A percentile compares a stretch with the other conserved stretches of the same genome.
These are phyloP conservation scores for Clitopilus passeckerianus DNA, from an alignment of 768 basidiomycete genomes.

Conservation along the genomic window DNA sequence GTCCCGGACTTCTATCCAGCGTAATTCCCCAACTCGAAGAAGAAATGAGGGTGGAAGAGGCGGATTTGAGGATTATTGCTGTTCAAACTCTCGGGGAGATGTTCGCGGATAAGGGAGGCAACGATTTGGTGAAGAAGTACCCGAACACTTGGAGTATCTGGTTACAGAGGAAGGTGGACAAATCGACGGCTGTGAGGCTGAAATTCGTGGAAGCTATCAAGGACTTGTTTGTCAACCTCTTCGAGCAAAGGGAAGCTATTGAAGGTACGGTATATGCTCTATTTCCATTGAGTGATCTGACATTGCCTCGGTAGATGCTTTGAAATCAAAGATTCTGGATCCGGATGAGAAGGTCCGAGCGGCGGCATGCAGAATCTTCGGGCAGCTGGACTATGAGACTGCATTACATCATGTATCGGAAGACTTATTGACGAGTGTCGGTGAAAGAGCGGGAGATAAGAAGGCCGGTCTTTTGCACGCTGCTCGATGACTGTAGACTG, in stretches of 20 bases:
- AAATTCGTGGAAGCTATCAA: constrained; percentile 71
- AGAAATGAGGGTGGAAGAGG: constrained; percentile 75
- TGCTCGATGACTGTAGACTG: neutral
- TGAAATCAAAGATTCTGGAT: constrained; percentile 68
- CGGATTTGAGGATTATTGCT: constrained; percentile 70
- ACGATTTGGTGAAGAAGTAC: constrained; percentile 75
- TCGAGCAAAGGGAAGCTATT: constrained; percentile 63
- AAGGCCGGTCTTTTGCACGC: constrained; percentile 48
- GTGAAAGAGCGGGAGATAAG: constrained; percentile 76
- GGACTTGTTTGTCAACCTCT: constrained; percentile 56
- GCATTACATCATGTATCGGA: constrained; percentile 76
- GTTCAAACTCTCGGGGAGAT: constrained; percentile 87
- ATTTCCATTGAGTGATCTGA: neutral
- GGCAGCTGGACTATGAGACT: constrained; percentile 86
- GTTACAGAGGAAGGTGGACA: constrained; percentile 77
- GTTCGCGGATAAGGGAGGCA: constrained; percentile 73
- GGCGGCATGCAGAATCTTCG: constrained; percentile 77
- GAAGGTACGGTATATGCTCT: constrained; percentile 50
- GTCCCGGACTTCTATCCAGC: constrained; percentile 78
- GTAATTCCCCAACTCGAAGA: constrained; percentile 93
- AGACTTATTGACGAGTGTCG: constrained; percentile 56
- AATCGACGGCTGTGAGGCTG: constrained; percentile 61
- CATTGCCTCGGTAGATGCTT: constrained; percentile 36
- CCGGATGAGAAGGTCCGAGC: constrained; percentile 90
- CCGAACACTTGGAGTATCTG: constrained; percentile 83